Base-by-base conservation (phyloP, 164 flowering plant genomes). In the Stephania yunnanensis region DNA sequence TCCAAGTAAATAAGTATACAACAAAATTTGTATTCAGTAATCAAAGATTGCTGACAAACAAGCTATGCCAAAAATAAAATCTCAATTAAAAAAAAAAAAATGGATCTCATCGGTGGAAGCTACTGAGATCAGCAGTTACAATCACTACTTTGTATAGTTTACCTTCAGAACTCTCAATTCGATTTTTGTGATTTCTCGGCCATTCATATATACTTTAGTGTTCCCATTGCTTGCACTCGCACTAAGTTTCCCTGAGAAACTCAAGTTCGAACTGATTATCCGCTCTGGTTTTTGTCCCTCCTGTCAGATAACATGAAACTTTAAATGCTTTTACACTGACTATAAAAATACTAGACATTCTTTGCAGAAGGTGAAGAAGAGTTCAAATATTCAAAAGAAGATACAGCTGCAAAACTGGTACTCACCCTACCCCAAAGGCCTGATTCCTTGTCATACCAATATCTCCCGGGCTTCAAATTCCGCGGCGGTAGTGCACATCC, bases 381-480 rank as follows among this genome's bases (percentile, higher is more conserved):
- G 22, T 36, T 36, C 42, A 22, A 45, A 58, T 61, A 72, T 19
- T 65, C 50, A 44, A 55, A 58, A 17, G 20, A 73, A 55, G 48
- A 63, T 7, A 42, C 20, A 22, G 19, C 10, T n/a, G 46, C 66
- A 9, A 31, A 73, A 42, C 48, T 22, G 67, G 52, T 9, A 72
- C 82, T 61, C 68, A 95, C 99, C 98, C 91, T 93, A 85, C 99
- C 99, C 99, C 98, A 95, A 4, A 88, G 82, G 65, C 98, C 99
- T 55, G 97, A 95, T 80, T 93, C 99, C 76, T 93, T 95, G 85
- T 95, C 99, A 81, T 95, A 95, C 99, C 99, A 95, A 83, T 95
- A 95, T 77, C 86, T 83, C 31, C 99, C 99, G 15, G 98, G 97
- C 84, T 95, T 93, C 86, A 95, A 79, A 74, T 91, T 93, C 77